phyloP scores from a whole-genome alignment of 805 yeast species.

The Scheffersomyces stipitis region DNA sequence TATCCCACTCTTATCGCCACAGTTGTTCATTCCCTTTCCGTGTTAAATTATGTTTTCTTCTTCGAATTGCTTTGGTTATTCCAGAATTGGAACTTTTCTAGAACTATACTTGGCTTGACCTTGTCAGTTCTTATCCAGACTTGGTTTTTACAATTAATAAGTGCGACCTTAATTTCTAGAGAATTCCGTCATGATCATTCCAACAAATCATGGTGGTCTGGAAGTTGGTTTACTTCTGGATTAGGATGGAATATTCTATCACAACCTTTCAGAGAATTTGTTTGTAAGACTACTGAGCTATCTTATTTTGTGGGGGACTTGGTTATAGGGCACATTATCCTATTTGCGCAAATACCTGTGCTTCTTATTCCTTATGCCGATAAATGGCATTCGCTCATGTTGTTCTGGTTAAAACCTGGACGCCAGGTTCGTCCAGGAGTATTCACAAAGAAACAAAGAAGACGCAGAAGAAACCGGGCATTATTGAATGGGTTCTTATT shows the following conservation, averaged over 20 bases:
- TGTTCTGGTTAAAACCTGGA: conserved; percentile 67
- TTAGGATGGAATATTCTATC: conserved; percentile 60
- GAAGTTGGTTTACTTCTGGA: conserved; percentile 63
- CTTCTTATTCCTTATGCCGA: conserved; percentile 64
- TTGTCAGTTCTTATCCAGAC: conserved; percentile 56
- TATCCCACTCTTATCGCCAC: conserved; percentile 57
- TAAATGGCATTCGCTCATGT: conserved; percentile 62
- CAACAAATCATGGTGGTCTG: conserved; percentile 75
- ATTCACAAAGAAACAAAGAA: conserved; percentile 42
- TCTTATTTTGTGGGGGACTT: conserved; percentile 69
- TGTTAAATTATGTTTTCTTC: conserved; percentile 50
- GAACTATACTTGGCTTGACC: conserved; percentile 61
- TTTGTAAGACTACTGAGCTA: conserved; percentile 65
- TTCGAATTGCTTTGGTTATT: conserved; percentile 66
- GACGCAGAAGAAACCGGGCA: conserved; percentile 37
- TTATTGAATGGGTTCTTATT: conserved; percentile 35
- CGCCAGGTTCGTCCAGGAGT: conserved; percentile 49
- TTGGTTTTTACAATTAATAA: conserved; percentile 52
- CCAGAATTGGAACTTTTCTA: conserved; percentile 65
- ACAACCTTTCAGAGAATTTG: conserved; percentile 64
- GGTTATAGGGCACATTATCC: conserved; percentile 55
- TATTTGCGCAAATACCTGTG: conserved; percentile 60
- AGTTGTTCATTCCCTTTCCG: conserved; percentile 52
- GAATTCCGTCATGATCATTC: conserved; percentile 62
- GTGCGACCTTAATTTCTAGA: conserved; percentile 53